Evolutionary conservation across 2,329 filamentous ascomycete genomes (phyloP), one percentile per base, ranked within the genome.

Genomic region (Colletotrichum horii): DNA sequence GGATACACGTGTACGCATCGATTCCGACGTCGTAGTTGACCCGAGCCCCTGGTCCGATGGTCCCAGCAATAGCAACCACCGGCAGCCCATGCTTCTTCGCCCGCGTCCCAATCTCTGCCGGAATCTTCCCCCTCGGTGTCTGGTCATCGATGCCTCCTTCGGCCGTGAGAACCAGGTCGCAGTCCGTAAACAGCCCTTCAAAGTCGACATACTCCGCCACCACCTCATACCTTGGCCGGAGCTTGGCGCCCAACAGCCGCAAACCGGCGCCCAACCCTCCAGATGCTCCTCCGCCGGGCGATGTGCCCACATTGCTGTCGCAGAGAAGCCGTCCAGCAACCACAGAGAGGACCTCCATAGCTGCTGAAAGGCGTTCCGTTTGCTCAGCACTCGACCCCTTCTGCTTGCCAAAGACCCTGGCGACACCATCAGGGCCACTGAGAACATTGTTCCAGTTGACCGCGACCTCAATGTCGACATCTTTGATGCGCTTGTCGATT

Each of bases 111-210:
- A 91, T 85, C 78, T 90, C 88, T 4, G 85, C 88, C 11, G 89
- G 88, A 77, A 90, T 89, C 79, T 90, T 90, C 3, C 89, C 89
- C 58, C 84, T 82, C 0, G 88, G 85, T 1, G 88, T 89, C 77
- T 90, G 89, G 61, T 85, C 84, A 76, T 90, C 89, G 19, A 90
- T 84, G 12, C 87, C 87, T 1, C 89, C 88, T 78, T 91, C 89
- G 3, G 88, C 89, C 1, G 88, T 90, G 76, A 90, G 83, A 1
- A 90, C 87, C 9, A 90, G 83, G 73, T 90, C 86, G 77, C 87
- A 89, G 32, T 85, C 79, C 16, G 85, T 83, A 69, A 90, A 87
- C 5, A 89, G 82, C 4, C 81, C 81, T 55, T 87, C 84, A 32
- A 90, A 80, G 67, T 86, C 84, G 64, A 90, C 87, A 77, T 89